Base-by-base conservation (phyloP, 2,329 filamentous ascomycete species). In the Diaporthe australafricana region DNA sequence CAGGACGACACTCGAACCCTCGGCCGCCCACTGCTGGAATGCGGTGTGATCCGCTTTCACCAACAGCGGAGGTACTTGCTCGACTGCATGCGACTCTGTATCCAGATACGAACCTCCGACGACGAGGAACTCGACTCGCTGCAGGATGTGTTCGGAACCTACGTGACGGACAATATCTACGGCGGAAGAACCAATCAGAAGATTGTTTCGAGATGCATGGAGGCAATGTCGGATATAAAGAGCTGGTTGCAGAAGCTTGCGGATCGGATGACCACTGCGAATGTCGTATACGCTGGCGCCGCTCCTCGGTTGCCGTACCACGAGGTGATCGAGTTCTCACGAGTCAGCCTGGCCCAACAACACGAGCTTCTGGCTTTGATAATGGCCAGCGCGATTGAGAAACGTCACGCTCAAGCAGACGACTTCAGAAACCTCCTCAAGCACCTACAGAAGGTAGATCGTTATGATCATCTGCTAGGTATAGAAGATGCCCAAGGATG, bases 361-460 rank as follows among this genome's bases (percentile, higher is more conserved):
- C 97, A 99, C 79, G 96, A 99, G 79, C 90, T 93, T 20, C 85
- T 99, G 20, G 92, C 92, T 16, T 88, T 94, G n/a, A 93, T 98
- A 68, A 84, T 97, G 66, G 91, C 91, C 73, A 91, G 93, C 73
- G 89, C 96, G 69, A 89, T 98, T 73, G 94, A 95, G 77, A 92
- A 90, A 75, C 90, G 91, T 68, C 92, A 93, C 76, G 92, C 91
- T 2, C 89, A 88, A 55, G 83, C 89, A 6, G 86, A 90, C 45
- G 94, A 98, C 78, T 95, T 98, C 76, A 87, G 90, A 53, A 84
- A 89, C 7, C 89, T 98, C 50, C 82, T 98, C 52, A 86, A 87
- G 48, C 86, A 88, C 3, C 83, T 97, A 69, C 93, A 91, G 76
- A 90, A 87, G 71, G 83, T 92, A 25, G 94, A 96, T 75, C 92